A percentile compares a stretch with the other conserved stretches of the same genome.
Conservation (phyloP, 192 early-diverging fungal genomes). For the Coemansia interrupta region DNA sequence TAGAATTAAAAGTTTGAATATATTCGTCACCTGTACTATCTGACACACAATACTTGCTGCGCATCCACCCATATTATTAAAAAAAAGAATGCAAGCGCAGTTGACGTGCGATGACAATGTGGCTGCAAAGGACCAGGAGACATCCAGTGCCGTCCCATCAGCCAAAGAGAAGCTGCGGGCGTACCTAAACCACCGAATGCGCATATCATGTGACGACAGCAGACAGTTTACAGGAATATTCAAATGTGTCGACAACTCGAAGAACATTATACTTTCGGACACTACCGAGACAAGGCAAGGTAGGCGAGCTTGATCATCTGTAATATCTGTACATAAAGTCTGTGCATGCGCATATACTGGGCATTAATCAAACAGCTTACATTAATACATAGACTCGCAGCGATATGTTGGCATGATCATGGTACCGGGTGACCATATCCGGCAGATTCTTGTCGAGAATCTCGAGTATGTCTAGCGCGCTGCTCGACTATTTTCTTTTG, state of each 20-base stretch:
- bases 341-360: too few species aligned
- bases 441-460: slow-evolving; percentile 37
- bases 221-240: slow-evolving; percentile 36
- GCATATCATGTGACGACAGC: slow-evolving; percentile 28
- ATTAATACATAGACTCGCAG: slow-evolving; percentile 21
- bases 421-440: slow-evolving; percentile 44
- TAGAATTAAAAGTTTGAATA: not conserved
- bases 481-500: too few species aligned
- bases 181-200: slow-evolving; percentile 43
- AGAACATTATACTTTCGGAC: slow-evolving; percentile 42
- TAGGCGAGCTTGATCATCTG: slow-evolving; percentile 4
- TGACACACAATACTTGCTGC: too few species aligned
- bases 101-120: not conserved
- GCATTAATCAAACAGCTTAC: too few species aligned
- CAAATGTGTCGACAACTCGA: slow-evolving; percentile 33
- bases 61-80: too few species aligned
- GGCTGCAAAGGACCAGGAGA: too few species aligned
- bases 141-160: not conserved
- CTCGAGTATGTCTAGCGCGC: slow-evolving; percentile 28
- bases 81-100: not conserved
- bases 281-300: slow-evolving; percentile 31
- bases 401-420: slow-evolving; percentile 52
- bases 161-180: slow-evolving; percentile 23
- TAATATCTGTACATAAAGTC: too few species aligned
- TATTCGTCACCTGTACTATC: too few species aligned